Conservation (phyloP, 2,329 filamentous ascomycete species). For the Nannizziopsis arthrosporioides region DNA sequence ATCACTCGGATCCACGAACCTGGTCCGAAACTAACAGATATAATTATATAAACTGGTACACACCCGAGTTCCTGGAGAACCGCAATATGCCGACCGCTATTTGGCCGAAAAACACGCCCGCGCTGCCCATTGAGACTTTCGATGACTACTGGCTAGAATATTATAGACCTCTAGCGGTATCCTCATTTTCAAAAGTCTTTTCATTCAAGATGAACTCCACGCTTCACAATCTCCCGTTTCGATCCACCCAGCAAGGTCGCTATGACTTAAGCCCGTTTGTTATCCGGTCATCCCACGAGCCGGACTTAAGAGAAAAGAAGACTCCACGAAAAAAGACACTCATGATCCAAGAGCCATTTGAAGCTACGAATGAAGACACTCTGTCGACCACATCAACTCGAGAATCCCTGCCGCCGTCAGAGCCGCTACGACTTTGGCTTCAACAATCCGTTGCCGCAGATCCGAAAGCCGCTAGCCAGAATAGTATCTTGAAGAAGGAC, state of each 20-base stretch:
- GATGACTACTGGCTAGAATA: constrained; percentile 98
- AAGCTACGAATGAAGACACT: constrained; percentile 35
- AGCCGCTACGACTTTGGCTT: constrained; percentile 22
- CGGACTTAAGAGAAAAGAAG: constrained; percentile 51
- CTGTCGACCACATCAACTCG: constrained; percentile 24
- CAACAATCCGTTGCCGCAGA: constrained; percentile 26
- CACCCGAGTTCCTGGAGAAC: constrained; percentile 56
- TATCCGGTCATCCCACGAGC: constrained; percentile 50
- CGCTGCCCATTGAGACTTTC: constrained; percentile 43
- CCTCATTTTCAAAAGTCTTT: constrained; percentile 85
- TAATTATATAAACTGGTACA: constrained; percentile 86
- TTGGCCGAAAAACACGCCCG: constrained; percentile 18
- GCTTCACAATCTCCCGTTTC: constrained; percentile 67
- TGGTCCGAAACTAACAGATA: constrained; percentile 53
- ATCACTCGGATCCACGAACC: constrained; percentile 69
- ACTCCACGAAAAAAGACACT: constrained; percentile 51
- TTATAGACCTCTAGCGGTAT: constrained; percentile 77
- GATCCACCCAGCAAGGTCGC: constrained; percentile 54
- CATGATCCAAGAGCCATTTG: constrained; percentile 52
- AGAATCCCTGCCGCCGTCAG: constrained; percentile 14
- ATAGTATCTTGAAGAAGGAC: constrained; percentile 45
- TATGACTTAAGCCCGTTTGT: constrained; percentile 82
- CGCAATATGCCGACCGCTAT: constrained; percentile 44
- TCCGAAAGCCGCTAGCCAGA: constrained; percentile 23
- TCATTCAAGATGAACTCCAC: constrained; percentile 86